Conservation (phyloP, 202 grass and related monocot genomes). For the Tripidium arundinaceum region DNA sequence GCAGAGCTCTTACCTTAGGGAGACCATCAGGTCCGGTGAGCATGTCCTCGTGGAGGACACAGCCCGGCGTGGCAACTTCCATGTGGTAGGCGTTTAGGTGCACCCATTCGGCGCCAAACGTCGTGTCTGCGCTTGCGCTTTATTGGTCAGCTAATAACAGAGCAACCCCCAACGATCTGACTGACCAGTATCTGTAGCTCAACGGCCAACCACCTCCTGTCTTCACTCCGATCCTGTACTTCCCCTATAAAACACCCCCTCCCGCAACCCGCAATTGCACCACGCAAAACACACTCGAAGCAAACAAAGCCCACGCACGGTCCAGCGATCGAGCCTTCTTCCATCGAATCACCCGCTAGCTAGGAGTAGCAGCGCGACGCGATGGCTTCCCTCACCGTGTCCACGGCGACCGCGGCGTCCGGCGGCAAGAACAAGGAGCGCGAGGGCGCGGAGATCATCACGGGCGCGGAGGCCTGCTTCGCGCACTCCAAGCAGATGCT, state of each 20-base stretch:
- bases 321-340: not conserved
- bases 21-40: not conserved
- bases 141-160: constrained; percentile 38
- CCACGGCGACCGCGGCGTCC: not conserved
- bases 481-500: constrained; percentile 64
- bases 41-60: not conserved
- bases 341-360: not conserved
- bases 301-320: not conserved
- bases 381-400: constrained; percentile 34
- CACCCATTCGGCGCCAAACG: constrained; percentile 18
- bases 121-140: not conserved
- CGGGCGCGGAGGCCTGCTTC: constrained; percentile 63
- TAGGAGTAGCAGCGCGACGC: not conserved
- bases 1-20: not conserved
- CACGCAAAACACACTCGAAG: not conserved
- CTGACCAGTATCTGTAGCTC: constrained; percentile 43
- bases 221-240: not conserved
- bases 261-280: not conserved
- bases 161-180: not conserved
- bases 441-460: constrained; percentile 59
- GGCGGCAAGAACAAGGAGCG: constrained; percentile 15
- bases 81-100: constrained; percentile 14
- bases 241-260: constrained; percentile 22
- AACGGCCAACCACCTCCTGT: constrained; percentile 32
- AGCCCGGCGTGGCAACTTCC: not conserved